Conservation (phyloP, 2,329 filamentous ascomycete species). For the Neofusicoccum kwambonambiense region DNA sequence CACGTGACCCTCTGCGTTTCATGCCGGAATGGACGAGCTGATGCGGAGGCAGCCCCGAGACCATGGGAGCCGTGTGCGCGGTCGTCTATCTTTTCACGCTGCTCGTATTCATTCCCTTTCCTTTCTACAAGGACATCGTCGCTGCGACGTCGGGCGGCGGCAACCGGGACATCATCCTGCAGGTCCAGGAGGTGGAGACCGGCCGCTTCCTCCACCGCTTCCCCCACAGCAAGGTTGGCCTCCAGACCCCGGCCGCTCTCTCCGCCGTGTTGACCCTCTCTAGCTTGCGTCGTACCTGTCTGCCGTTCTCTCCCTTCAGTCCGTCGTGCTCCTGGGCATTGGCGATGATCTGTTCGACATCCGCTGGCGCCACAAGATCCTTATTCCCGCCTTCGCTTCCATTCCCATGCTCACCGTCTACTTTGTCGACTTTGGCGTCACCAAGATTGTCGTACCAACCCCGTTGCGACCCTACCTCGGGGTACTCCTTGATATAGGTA, state of each 20-base stretch:
- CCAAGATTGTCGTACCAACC: conserved; percentile 86
- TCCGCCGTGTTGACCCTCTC: background rate
- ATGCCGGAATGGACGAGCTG: conserved; percentile 12
- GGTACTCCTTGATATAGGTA: conserved; percentile 74
- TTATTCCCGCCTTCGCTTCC: conserved; percentile 91
- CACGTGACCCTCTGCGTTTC: conserved; percentile 4
- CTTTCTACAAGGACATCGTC: conserved; percentile 97
- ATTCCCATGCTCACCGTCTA: conserved; percentile 95
- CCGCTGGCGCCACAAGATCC: conserved; percentile 97
- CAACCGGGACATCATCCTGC: conserved; percentile 80
- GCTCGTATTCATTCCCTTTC: conserved; percentile 92
- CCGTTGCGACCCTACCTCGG: conserved; percentile 82
- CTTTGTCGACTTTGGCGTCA: conserved; percentile 97
- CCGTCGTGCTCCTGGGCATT: conserved; percentile 85
- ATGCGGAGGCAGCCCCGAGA: conserved; percentile 66
- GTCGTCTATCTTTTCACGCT: conserved; percentile 86
- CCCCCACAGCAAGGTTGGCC: conserved; percentile 76
- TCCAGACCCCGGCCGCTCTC: background rate
- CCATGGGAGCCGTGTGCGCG: conserved; percentile 92
- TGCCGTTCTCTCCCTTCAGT: conserved; percentile 88
- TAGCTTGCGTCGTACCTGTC: conserved; percentile 93
- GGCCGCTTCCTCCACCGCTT: conserved; percentile 88
- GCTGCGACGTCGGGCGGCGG: conserved; percentile 91
- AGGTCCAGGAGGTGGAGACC: conserved; percentile 70
- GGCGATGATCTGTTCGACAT: conserved; percentile 98